phyloP scores from a whole-genome alignment of 148 eudicot genomes.

The Pharnaceum exiguum region DNA sequence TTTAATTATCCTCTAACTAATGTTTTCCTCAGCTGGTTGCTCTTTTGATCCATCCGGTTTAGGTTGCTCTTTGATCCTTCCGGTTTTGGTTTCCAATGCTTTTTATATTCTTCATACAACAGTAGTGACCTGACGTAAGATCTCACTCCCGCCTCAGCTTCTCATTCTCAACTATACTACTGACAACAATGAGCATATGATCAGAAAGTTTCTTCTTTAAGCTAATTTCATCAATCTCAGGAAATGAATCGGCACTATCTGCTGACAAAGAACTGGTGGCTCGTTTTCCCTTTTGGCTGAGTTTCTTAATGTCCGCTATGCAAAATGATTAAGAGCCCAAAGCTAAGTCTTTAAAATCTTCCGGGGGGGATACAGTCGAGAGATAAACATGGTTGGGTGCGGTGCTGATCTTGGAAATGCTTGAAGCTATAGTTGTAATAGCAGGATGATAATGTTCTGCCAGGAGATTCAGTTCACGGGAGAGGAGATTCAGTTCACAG shows the following conservation, averaged over 20 bases:
- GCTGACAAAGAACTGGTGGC: conserved; percentile 20
- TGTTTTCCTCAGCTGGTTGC: no score
- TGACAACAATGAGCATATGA: conserved; percentile 52
- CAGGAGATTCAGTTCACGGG: conserved; percentile 86
- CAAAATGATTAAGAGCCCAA: conserved; percentile 47
- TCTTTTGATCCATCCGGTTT: no score
- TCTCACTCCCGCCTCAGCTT: conserved; percentile 56
- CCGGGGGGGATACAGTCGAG: conserved; percentile 59
- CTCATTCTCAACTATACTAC: conserved; percentile 54
- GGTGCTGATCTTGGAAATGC: conserved; percentile 48
- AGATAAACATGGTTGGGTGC: conserved; percentile 52
- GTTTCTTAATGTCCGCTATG: conserved; percentile 35
- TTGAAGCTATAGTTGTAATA: conserved; percentile 65
- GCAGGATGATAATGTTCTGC: conserved; percentile 79
- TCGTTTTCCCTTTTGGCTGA: conserved; percentile 43
- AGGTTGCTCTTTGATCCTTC: conserved; percentile 2
- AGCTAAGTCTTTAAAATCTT: conserved; percentile 60
- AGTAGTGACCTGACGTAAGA: conserved; percentile 35
- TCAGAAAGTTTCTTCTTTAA: conserved; percentile 61
- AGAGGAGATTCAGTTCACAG: conserved; percentile 87
- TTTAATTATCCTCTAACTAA: no score
- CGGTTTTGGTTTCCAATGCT: conserved; percentile 23
- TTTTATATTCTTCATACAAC: conserved; percentile 52
- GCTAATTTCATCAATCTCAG: conserved; percentile 41
- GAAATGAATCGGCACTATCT: conserved; percentile 4